Conservation (phyloP, 1,284 basidiomycete genomes). For the Trametes sp. region DNA sequence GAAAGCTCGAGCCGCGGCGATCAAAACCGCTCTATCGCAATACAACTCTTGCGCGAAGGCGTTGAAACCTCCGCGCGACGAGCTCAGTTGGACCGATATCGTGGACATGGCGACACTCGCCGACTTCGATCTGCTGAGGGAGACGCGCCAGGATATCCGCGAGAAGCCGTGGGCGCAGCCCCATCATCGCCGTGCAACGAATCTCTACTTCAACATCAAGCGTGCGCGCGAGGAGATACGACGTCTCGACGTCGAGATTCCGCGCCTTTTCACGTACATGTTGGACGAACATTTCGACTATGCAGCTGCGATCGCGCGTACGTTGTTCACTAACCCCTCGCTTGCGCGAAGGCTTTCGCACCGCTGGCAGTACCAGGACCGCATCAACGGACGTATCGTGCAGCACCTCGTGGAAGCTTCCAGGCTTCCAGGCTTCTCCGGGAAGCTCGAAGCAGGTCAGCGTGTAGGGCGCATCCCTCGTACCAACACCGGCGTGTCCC, state of each 20-base stretch:
- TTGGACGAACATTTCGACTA: constrained; percentile 35
- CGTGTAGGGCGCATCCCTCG: background rate
- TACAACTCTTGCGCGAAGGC: constrained; percentile 34
- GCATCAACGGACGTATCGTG: background rate
- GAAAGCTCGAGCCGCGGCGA: constrained; percentile 29
- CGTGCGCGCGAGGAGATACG: constrained; percentile 43
- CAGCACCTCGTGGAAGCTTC: background rate
- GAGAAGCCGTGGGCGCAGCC: constrained; percentile 38
- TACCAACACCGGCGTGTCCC: background rate
- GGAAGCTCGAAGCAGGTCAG: background rate
- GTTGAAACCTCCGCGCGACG: constrained; percentile 28
- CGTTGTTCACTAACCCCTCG: background rate
- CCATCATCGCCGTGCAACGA: constrained; percentile 33
- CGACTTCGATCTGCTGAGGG: constrained; percentile 45
- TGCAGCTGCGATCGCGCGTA: background rate
- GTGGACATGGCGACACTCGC: constrained; percentile 40
- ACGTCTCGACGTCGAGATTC: constrained; percentile 45
- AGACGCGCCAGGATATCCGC: constrained; percentile 39
- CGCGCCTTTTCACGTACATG: constrained; percentile 40
- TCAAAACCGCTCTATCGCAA: constrained; percentile 28
- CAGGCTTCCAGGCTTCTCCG: constrained; percentile 3
- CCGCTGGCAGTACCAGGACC: constrained; percentile 13
- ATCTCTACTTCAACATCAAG: constrained; percentile 41
- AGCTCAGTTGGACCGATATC: constrained; percentile 42
- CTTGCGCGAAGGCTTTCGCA: constrained; percentile 12